A percentile compares a stretch with the other conserved stretches of the same genome.
Conservation (phyloP, 1,139 yeast genomes). For the Keqinozyma sinolaborantium region DNA sequence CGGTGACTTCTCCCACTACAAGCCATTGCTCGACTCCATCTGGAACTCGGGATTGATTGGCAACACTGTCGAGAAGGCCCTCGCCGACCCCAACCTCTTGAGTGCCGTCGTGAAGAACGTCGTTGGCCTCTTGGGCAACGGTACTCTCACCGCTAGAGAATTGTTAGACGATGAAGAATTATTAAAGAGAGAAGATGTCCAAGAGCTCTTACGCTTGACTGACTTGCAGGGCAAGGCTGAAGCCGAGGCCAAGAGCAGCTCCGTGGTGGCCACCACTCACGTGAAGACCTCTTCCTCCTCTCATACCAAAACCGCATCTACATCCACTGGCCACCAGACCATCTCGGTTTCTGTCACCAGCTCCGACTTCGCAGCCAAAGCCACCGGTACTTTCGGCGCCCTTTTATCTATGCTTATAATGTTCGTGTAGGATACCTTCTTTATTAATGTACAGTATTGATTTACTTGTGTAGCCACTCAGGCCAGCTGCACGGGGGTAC, state of each 20-base stretch:
- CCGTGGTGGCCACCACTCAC: too few relatives aligned
- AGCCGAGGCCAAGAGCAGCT: too few relatives aligned
- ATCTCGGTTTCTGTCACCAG: background rate
- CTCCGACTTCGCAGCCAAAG: background rate
- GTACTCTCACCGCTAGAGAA: constrained; percentile 12
- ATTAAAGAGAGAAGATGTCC: constrained; percentile 10
- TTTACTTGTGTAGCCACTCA: constrained; percentile 3
- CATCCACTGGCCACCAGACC: too few relatives aligned
- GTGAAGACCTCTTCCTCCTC: too few relatives aligned
- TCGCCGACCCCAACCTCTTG: constrained; percentile 21
- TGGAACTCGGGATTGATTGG: constrained; percentile 24
- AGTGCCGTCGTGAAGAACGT: constrained; percentile 20
- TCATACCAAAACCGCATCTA: too few relatives aligned
- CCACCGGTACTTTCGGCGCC: background rate
- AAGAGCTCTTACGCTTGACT: constrained; percentile 4
- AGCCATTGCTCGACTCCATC: constrained; percentile 20
- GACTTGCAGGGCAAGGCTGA: too few relatives aligned
- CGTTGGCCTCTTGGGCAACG: constrained; percentile 13
- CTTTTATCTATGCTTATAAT: background rate
- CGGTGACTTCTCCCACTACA: constrained; percentile 16
- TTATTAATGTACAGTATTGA: constrained; percentile 6
- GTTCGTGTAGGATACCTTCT: background rate
- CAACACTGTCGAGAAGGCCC: constrained; percentile 22
- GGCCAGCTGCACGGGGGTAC: constrained; percentile 5
- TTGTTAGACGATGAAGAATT: constrained; percentile 13